Base-by-base conservation (phyloP, 2,329 filamentous ascomycete genomes). In the Scleromitrula shiraiana region DNA sequence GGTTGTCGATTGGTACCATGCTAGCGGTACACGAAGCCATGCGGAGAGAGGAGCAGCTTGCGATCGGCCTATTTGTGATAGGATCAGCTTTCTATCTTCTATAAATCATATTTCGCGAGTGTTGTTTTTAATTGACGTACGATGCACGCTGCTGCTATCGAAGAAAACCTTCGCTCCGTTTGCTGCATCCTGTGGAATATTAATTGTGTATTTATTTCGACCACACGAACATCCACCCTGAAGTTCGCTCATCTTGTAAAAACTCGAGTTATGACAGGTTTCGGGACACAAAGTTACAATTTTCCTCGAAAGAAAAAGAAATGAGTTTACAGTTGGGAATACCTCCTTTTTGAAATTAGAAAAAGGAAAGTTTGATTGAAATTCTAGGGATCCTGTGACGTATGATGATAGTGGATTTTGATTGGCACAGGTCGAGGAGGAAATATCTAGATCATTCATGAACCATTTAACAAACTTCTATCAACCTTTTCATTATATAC, bases 171-270 rank as follows among this genome's bases (percentile, higher is more conserved):
- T 75, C 14, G 82, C 80, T 42, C 75, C 68, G 27, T 79, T 69
- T 32, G 70, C 67, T 33, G 76, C 70, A 57, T 73, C 67, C 17
- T 71, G 65, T 1, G 88, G 88, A 20, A 91, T 74, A 38, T 78
- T 68, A 56, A 95, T 80, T 50, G 81, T 74, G 68, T 95, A 95
- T 62, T 82, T 76, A 62, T 93, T 95, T 52, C 90, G 80, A 49
- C 89, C 88, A 66, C 90, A 96, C 45, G 84, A 82, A 70, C 90
- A 95, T 55, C 82, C 78, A 59, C 89, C 89, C n/a, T 42, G 39
- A 12, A 47, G 45, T 24, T 42, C 37, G n/a, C 17, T 41, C 38
- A 42, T 42, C 7, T 32, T 47, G 12, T 24, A 17, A 14, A 33
- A 42, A 17, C 17, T 36, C 6, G 19, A 15, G 23, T 29, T 38